These are phyloP conservation scores for Erysimum cheiranthoides DNA, from an alignment of 345 rosid genomes.

Conservation along the genomic window DNA sequence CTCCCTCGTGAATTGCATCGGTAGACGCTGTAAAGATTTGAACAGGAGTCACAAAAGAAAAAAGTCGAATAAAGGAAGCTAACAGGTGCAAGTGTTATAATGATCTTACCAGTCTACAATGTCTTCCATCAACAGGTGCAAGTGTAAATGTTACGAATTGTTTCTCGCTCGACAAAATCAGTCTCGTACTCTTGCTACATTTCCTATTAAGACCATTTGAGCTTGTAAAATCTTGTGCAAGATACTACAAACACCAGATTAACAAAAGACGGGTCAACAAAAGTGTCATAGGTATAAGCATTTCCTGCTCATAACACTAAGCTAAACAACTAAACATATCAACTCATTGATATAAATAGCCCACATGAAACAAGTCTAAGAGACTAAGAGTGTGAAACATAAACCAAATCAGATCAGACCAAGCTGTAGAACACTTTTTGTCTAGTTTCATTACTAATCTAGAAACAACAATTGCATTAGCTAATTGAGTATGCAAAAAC, in stretches of 20 bases:
- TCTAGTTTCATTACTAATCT: neutral
- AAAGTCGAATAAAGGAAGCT: neutral
- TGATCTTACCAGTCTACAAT: conserved; percentile 41
- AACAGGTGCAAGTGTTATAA: neutral
- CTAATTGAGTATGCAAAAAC: neutral
- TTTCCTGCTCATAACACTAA: neutral
- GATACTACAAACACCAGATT: conserved; percentile 27
- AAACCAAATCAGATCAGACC: neutral
- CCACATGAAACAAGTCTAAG: conserved; percentile 10
- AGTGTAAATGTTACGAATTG: conserved; percentile 31
- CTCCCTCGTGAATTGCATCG: conserved; percentile 41
- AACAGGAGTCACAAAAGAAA: neutral
- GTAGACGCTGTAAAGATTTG: conserved; percentile 35
- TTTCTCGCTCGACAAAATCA: conserved; percentile 30
- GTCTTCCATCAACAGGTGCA: conserved; percentile 41
- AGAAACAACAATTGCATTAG: neutral
- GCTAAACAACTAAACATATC: neutral
- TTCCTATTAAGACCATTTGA: neutral
- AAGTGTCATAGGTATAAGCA: neutral
- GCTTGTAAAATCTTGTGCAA: conserved; percentile 19
- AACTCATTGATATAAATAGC: neutral
- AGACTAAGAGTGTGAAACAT: neutral
- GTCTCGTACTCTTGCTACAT: conserved; percentile 1
- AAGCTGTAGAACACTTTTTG: neutral
- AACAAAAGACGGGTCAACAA: neutral